Evolutionary conservation across 1,284 basidiomycete species (phyloP).

Genomic region (Porodaedalea pini): DNA sequence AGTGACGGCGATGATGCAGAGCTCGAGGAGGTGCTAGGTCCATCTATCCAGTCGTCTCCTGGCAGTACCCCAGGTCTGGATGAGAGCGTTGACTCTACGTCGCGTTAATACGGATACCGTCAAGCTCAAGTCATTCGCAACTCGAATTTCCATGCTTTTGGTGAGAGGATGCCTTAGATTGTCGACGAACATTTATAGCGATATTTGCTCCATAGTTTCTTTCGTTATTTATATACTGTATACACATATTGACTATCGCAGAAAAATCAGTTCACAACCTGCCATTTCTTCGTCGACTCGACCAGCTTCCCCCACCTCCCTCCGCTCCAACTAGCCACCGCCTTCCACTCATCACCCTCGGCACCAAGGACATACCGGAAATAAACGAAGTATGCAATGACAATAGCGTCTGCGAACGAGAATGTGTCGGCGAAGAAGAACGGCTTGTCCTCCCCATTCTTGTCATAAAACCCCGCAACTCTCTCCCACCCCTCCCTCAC

Average conservation of each 20-base stretch:
- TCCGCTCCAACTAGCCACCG: conserved; percentile 33
- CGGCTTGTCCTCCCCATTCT: conserved; percentile 29
- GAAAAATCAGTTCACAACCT: not conserved
- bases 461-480: conserved; percentile 32
- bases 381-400: conserved; percentile 32
- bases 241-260: no score
- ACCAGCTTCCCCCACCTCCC: conserved; percentile 38
- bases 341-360: conserved; percentile 38
- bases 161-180: no score
- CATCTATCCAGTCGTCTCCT: conserved; percentile 19
- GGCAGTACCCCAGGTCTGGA: not conserved
- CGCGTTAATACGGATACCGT: not conserved
- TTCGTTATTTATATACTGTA: no score
- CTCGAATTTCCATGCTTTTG: not conserved
- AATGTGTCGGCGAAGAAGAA: conserved; percentile 30
- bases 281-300: conserved; percentile 33
- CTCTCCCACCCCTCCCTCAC: conserved; percentile 30
- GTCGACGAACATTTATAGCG: no score
- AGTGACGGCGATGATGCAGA: conserved; percentile 34
- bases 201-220: no score
- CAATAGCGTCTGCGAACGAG: conserved; percentile 36
- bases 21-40: conserved; percentile 35
- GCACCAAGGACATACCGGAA: conserved; percentile 32
- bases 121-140: not conserved
- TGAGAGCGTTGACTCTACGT: conserved; percentile 3